Conservation (phyloP, 805 yeast genomes). For the Metschnikowia arizonensis region DNA sequence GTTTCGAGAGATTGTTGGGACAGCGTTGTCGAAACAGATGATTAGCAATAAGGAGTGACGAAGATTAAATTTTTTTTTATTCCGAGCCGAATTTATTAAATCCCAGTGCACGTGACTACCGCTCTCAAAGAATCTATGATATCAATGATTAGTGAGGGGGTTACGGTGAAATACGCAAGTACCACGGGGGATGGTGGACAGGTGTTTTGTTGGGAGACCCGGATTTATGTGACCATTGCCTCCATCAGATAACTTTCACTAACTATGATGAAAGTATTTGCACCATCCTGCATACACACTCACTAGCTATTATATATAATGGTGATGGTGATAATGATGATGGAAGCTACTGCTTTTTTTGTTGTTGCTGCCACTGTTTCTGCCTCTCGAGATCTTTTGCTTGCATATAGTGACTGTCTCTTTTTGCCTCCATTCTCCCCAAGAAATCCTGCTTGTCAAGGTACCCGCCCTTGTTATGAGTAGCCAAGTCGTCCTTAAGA, state of each 20-base stretch:
- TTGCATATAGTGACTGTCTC: constrained; percentile 48
- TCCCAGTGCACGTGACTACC: constrained; percentile 1
- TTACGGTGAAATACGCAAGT: no score
- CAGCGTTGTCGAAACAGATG: constrained; percentile 1
- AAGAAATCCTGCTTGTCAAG: constrained; percentile 89
- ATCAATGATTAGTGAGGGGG: no score
- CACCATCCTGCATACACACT: no score
- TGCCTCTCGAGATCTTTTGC: constrained; percentile 36
- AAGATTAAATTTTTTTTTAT: neutral
- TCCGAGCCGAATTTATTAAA: neutral
- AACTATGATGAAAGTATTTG: no score
- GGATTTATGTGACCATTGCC: no score
- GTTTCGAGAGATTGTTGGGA: constrained; percentile 4
- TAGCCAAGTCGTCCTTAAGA: constrained; percentile 73
- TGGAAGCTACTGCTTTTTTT: constrained; percentile 1
- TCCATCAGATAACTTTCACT: no score
- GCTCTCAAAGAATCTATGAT: neutral
- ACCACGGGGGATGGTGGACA: no score
- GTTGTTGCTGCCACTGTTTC: constrained; percentile 19
- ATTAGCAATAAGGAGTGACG: neutral
- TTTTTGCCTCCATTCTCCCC: constrained; percentile 60
- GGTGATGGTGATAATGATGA: no score
- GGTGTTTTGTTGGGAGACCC: no score
- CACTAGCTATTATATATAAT: no score
- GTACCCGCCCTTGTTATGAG: constrained; percentile 85